Percentiles rank a stretch among this genome's conserved stretches.
phyloP scores from a whole-genome alignment of 352 stramenopile genomes.

The Phytophthora pinifolia region DNA sequence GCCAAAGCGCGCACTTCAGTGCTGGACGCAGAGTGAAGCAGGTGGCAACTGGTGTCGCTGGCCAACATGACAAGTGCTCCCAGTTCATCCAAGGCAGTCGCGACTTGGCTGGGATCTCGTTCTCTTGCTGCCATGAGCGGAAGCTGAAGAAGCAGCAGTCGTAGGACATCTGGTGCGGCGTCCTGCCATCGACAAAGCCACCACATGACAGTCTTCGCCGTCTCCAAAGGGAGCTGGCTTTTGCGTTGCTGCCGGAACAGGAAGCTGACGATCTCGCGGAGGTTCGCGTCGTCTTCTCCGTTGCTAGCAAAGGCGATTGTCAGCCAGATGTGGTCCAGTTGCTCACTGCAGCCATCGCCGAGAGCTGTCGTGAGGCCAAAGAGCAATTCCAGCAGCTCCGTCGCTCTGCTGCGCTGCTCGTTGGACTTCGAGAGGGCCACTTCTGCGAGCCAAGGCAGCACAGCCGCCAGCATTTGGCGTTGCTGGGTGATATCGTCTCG shows the following conservation, averaged over 20 bases:
- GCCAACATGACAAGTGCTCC: slow-evolving; percentile 28
- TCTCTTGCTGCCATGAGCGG: slow-evolving; percentile 2
- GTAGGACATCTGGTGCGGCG: slow-evolving; percentile 45
- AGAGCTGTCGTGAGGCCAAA: slow-evolving; percentile 55
- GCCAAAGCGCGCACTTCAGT: slow-evolving; percentile 18
- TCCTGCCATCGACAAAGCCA: slow-evolving; percentile 69
- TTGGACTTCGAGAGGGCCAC: slow-evolving; percentile 21
- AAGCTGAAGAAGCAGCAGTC: slow-evolving; percentile 16
- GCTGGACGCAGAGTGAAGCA: slow-evolving; percentile 18
- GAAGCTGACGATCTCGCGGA: slow-evolving; percentile 24
- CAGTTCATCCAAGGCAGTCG: slow-evolving; percentile 19
- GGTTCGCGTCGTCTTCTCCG: slow-evolving; percentile 9
- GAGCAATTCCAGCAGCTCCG: slow-evolving; percentile 44
- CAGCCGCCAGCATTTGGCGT: slow-evolving; percentile 50
- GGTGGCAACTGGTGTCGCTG: slow-evolving; percentile 27
- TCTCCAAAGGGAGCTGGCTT: slow-evolving; percentile 32
- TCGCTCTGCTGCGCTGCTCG: slow-evolving; percentile 5
- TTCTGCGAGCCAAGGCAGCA: slow-evolving; percentile 61
- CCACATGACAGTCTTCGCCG: slow-evolving; percentile 58
- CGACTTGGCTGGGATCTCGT: slow-evolving; percentile 2
- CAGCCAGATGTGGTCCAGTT: slow-evolving; percentile 70
- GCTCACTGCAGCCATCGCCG: slow-evolving; percentile 35
- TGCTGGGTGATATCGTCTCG: slow-evolving; percentile 39
- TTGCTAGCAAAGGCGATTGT: slow-evolving; percentile 48
- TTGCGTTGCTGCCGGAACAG: slow-evolving; percentile 49